Base-by-base conservation (phyloP, 2,329 filamentous ascomycete genomes). In the Alternaria longipes region DNA sequence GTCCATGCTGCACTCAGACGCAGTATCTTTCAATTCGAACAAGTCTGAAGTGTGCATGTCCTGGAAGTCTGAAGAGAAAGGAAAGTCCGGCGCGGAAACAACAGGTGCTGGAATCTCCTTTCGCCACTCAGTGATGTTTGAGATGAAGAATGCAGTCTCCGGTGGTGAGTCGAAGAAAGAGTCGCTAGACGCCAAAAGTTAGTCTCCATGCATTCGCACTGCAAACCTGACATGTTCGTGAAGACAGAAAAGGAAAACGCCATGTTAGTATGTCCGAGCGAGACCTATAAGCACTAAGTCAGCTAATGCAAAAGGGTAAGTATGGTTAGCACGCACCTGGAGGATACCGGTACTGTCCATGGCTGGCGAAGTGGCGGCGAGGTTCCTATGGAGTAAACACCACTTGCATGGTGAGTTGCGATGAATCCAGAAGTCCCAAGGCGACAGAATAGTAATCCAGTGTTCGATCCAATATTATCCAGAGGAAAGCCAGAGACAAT, bases 1-100 rank as follows among this genome's bases (percentile, higher is more conserved):
- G 69, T 81, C 78, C 78, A 81, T 80, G 70, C 77, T 79, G 71
- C 74, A 78, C 62, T 77, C 77, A 63, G 78, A 80, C 57, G 70
- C 71, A 60, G 73, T 76, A 54, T 78, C 76, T 71, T 78, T 78
- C 42, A 69, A 66, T 54, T 78, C 74, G 62, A 74, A 74, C 54
- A 69, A 62, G 40, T 79, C 77, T 64, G 71, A 64, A 60, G 67
- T 69, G 64, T 69, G 70, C 72, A 79, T 76, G 54, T 77, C 75
- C 67, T 71, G 71, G 62, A 74, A 67, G 6, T 77, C 74, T 65
- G 75, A 66, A 59, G 67, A 70, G 60, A 71, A 73, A 71, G 77
- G 70, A 63, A 79, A 67, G 63, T 78, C 75, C 72, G 71, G 67
- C 64, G 68, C 72, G 56, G 73, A 67, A 62, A 71, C 68, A 65